phyloP scores from a whole-genome alignment of 495 filamentous ascomycete genomes.

The Aspergillus nidulans region DNA sequence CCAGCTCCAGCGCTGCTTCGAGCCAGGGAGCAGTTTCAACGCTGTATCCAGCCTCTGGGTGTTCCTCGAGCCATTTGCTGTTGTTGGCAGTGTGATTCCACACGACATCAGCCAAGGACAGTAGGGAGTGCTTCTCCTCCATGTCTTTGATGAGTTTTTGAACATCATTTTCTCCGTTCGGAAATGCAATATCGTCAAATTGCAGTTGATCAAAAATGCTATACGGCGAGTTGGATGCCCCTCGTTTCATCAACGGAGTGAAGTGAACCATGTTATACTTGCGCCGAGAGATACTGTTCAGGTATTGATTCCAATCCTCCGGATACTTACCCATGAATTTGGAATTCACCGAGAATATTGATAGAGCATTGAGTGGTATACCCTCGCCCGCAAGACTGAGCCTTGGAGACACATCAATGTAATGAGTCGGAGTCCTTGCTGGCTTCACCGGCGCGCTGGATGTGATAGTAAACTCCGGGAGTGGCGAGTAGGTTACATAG shows the following conservation, averaged over 20 bases:
- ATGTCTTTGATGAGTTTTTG: constrained; percentile 70
- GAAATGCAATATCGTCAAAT: constrained; percentile 81
- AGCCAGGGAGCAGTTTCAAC: constrained; percentile 90
- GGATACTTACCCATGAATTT: constrained; percentile 97
- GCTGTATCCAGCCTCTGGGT: constrained; percentile 96
- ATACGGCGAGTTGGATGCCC: constrained; percentile 91
- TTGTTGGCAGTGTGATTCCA: constrained; percentile 98
- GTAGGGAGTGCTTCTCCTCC: constrained; percentile 76
- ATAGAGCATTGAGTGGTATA: constrained; percentile 79
- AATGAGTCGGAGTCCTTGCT: constrained; percentile 69
- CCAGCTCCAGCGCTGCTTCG: constrained; percentile 79
- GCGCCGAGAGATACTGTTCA: constrained; percentile 77
- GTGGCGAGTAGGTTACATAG: constrained; percentile 86
- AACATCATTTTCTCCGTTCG: constrained; percentile 82
- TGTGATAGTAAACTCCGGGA: constrained; percentile 69
- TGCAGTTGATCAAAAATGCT: constrained; percentile 87
- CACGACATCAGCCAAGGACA: constrained; percentile 93
- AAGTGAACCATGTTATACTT: constrained; percentile 99
- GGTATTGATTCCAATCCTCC: constrained; percentile 79
- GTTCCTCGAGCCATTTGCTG: constrained; percentile 87
- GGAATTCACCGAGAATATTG: constrained; percentile 89
- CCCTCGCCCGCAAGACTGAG: constrained; percentile 64
- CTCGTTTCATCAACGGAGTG: constrained; percentile 85
- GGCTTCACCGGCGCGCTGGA: constrained; percentile 46
- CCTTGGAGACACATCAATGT: constrained; percentile 89